Evolutionary conservation across 176 grass and related monocot species (phyloP), one percentile per base, ranked within the genome.

Genomic region (Juncus effusus): DNA sequence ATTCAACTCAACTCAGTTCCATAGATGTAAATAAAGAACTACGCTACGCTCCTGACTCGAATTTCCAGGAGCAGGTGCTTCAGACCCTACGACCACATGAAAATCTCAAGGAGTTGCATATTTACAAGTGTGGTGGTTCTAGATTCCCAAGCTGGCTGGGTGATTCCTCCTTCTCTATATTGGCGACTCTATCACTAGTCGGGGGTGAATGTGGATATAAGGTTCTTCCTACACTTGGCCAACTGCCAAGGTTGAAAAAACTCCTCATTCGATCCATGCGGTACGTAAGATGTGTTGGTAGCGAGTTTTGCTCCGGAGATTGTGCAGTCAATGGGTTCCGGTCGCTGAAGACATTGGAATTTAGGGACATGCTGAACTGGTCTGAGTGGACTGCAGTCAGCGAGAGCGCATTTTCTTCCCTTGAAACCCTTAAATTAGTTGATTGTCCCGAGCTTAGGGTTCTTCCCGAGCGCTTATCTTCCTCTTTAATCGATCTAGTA

Each of bases 71-170:
- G 38, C 16, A 36, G 13, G 13, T 75, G 13, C 60, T 75, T 38
- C 28, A 64, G 0, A 49, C 45, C 13, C 52, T 75, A 5, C 44
- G 16, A 64, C 72, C 59, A 1, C 72, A 54, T 36, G 4, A 4
- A 60, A 55, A 39, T 13, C 4, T 79, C 37, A 10, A 40, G 11
- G 4, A 39, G 42, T 75, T 45, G 2, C 63, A 51, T 3, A 2
- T 2, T 0, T n/a, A 35, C n/a, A 36, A 5, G 11, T 36, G 35
- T 78, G 38, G 12, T 0, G 12, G 59, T 12, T 61, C 38, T 12
- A 56, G 8, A 36, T 74, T 61, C 4, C 69, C 81, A 6, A 13
- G 16, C 3, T 78, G 81, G 75, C 2, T 78, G 47, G 67, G 75
- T 3, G 40, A 69, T 69, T 2, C 38, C 10, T 78, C 69, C 41